These are phyloP conservation scores for Solanum bulbocastanum DNA, from an alignment of 257 asterid species.

Conservation along the genomic window DNA sequence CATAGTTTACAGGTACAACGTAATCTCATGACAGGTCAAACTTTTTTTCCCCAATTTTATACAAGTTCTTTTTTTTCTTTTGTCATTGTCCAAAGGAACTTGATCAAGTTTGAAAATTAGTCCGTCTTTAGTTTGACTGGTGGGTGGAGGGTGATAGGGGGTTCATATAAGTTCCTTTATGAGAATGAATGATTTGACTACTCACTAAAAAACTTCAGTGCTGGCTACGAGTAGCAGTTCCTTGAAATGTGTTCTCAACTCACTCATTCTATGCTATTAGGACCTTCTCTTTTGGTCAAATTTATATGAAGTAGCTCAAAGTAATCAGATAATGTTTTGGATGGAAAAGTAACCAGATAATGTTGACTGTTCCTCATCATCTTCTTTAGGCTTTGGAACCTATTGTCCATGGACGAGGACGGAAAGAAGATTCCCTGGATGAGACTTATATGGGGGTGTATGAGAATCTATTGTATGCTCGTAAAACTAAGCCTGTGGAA, in stretches of 20 bases:
- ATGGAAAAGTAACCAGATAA: background rate
- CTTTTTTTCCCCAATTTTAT: background rate
- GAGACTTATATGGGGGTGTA: conserved; percentile 86
- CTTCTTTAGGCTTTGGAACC: conserved; percentile 67
- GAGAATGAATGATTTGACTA: background rate
- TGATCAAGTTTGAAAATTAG: background rate
- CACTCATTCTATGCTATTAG: background rate
- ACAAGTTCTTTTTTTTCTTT: background rate
- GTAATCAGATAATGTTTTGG: background rate
- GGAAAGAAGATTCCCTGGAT: conserved; percentile 70
- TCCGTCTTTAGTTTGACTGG: background rate
- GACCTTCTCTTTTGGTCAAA: background rate
- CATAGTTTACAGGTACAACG: background rate
- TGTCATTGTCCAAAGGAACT: background rate
- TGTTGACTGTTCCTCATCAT: background rate
- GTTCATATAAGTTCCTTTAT: background rate
- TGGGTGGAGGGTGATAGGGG: background rate
- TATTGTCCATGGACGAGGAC: conserved; percentile 85
- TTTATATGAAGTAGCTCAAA: background rate
- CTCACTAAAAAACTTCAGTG: background rate
- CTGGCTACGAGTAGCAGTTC: background rate
- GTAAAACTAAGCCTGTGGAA: conserved; percentile 79
- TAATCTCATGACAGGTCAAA: background rate
- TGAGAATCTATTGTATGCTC: conserved; percentile 80
- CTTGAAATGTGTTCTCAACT: background rate